Conservation (phyloP, 768 basidiomycete species). For the Tylopilus rubrobrunneus region DNA sequence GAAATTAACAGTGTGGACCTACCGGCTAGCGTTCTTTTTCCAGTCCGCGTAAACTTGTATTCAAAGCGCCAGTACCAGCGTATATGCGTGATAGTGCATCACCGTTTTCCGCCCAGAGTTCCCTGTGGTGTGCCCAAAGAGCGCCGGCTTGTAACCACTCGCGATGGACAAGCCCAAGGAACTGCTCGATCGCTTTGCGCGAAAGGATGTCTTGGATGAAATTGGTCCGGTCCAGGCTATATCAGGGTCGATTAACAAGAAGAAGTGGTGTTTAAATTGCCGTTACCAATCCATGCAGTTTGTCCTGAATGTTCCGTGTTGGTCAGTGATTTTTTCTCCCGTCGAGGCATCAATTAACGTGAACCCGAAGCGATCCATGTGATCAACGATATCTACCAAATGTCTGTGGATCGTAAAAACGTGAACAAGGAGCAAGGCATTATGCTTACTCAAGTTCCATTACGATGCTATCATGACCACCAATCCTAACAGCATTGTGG, state of each 20-base stretch:
- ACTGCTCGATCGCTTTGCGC: conserved; percentile 74
- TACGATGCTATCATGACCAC: conserved; percentile 85
- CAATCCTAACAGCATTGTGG: conserved; percentile 72
- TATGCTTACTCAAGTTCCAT: conserved; percentile 59
- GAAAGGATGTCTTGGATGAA: conserved; percentile 96
- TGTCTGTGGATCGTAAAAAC: conserved; percentile 41
- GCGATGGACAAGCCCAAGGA: conserved; percentile 70
- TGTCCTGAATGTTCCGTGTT: conserved; percentile 88
- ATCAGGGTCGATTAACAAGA: conserved; percentile 2
- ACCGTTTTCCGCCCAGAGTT: conserved; percentile 97
- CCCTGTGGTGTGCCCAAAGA: conserved; percentile 85
- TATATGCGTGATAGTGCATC: conserved; percentile 92
- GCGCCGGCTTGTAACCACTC: conserved; percentile 67
- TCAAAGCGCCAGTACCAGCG: conserved; percentile 89
- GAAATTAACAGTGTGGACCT: too few relatives aligned
- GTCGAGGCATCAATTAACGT: conserved; percentile 68
- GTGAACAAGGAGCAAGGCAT: neutral
- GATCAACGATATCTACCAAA: conserved; percentile 52
- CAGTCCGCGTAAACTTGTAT: conserved; percentile 92
- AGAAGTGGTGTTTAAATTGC: neutral
- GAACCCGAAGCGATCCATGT: conserved; percentile 81
- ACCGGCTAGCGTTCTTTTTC: conserved; percentile 91
- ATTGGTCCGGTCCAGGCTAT: conserved; percentile 93
- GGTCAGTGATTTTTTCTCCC: conserved; percentile 76
- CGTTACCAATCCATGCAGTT: conserved; percentile 94